Base-by-base conservation (phyloP, 2,329 filamentous ascomycete genomes). In the Endoconidiophora polonica region DNA sequence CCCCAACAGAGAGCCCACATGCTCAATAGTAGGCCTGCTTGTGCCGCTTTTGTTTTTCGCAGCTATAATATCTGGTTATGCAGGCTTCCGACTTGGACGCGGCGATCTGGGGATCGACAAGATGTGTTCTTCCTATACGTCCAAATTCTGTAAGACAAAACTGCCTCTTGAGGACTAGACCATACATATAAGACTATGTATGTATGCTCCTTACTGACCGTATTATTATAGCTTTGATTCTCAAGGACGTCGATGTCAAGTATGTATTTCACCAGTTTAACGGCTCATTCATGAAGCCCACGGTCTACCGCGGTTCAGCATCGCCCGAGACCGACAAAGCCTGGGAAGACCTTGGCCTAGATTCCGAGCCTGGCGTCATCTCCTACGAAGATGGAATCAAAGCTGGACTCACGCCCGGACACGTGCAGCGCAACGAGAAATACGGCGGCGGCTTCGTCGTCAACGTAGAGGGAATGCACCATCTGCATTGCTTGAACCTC, bases 401-500 rank as follows among this genome's bases (percentile, higher is more conserved):
- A 10, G 72, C 71, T 3, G 76, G 75, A 0, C 61, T 80, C n/a
- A 64, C 67, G 0, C 55, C 58, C 4, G 67, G 72, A 18, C 75
- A 79, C 52, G 75, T 79, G 5, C 72, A 74, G 55, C 66, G 77
- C 16, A 66, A 64, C 5, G 60, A 66, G 3, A 66, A 72, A 47
- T 71, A 79, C 55, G 77, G 77, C 0, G 74, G 74, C 23, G 76
- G 76, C 0, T 79, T 69, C 58, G 62, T 72, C 2, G 73, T 72
- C n/a, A 75, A 76, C 39, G 67, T 76, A 1, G 72, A 76, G 57
- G 72, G 71, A 5, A 61, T 75, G 59, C 71, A 76, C 56, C 72
- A 76, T 53, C 57, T 76, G 12, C 73, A 79, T 58, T 81, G 77
- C 54, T 57, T 80, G 73, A 76, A 81, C 51, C 65, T 80, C 4